A percentile compares a stretch with the other conserved stretches of the same genome.
Conservation (phyloP, 176 grass and related monocot genomes). For the maize (Zea mays) region Zm-B73-REFERENCE-NAM-5.0 NC_050098.1:194883001-194883500, state of each 20-base stretch:
- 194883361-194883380: no score
- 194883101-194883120: conserved; percentile 49
- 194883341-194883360: no score
- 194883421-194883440: no score
- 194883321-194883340: no score
- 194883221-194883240: conserved; percentile 51
- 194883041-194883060: conserved; percentile 65
- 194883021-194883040: conserved; percentile 57
- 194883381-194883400: no score
- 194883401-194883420: no score
- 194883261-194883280: conserved; percentile 43
- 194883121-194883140: conserved; percentile 47
- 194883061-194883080: conserved; percentile 57
- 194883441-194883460: not conserved
- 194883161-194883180: conserved; percentile 57
- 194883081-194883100: conserved; percentile 49
- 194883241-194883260: conserved; percentile 54
- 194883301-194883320: no score
- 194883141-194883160: conserved; percentile 55
- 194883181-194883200: conserved; percentile 34
- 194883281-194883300: conserved; percentile 1
- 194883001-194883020: conserved; percentile 39
- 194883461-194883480: not conserved
- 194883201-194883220: conserved; percentile 58
- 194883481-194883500: not conserved